Base-by-base conservation (phyloP, 768 basidiomycete genomes). In the Glaciozyma antarctica region DNA sequence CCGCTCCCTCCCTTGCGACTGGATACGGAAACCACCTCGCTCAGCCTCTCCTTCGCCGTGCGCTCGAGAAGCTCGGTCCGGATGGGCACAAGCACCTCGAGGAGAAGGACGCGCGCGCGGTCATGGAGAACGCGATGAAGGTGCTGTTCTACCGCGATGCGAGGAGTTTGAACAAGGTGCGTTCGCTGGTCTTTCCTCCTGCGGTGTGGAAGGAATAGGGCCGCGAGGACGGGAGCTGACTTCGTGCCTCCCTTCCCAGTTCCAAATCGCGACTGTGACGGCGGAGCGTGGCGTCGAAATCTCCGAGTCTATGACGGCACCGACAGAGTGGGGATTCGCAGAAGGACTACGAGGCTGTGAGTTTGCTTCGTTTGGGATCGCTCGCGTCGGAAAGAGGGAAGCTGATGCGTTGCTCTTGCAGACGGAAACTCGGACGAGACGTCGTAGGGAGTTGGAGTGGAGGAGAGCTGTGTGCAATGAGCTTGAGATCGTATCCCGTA, bases 111-210 rank as follows among this genome's bases (percentile, higher is more conserved):
- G 95, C 90, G 21, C 79, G 81, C 30, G 79, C 81, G 72, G 86
- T 98, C 65, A 75, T 99, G 60, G 84, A 88, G 73, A 84, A 88
- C 58, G 85, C 87, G 75, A 89, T 99, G 86, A 85, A 85, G 70
- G 92, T 98, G 21, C 82, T 99, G 56, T 98, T 86, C 78, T 99
- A 99, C 78, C 85, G 95, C 52, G 95, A 99, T 73, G 94, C 94
- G 9, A 82, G 94, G 71, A 90, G 88, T 79, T 79, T 93, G 76
- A 88, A 98, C 82, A 95, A 97, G 84, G 93, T 90, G 68, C 41
- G 81, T 74, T 22, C 0, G 17, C 24, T 32, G 4, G 32, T 32
- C n/a, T n/a, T n/a, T n/a, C n/a, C n/a, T n/a, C n/a, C n/a, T n/a
- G 21, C 28, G 15, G 15, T 61, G 5, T 7, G n/a, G 38, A n/a